These are phyloP conservation scores for Eragrostis nindensis DNA, from an alignment of 176 grass and related monocot genomes.

Conservation along the genomic window DNA sequence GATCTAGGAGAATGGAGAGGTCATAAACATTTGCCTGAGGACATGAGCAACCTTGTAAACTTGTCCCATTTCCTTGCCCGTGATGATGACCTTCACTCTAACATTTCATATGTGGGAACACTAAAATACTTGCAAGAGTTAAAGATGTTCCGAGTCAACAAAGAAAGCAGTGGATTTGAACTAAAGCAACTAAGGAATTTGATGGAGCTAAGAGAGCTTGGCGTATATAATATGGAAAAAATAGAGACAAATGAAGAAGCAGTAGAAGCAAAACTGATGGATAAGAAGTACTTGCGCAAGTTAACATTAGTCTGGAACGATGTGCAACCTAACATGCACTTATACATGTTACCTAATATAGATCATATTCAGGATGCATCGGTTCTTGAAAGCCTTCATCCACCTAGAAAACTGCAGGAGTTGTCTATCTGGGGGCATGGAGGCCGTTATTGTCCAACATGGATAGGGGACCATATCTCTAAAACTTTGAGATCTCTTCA, in stretches of 20 bases:
- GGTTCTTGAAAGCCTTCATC: too few relatives aligned
- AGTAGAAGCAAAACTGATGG: not conserved
- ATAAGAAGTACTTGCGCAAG: not conserved
- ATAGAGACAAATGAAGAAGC: not conserved
- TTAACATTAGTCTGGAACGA: not conserved
- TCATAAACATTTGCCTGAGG: not conserved
- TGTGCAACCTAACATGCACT: too few relatives aligned
- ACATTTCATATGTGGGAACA: not conserved
- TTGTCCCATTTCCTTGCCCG: not conserved
- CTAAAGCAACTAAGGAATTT: not conserved
- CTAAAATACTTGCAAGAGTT: not conserved
- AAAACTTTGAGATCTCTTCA: too few relatives aligned
- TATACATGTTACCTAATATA: too few relatives aligned
- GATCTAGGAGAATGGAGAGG: not conserved
- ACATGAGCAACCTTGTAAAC: not conserved
- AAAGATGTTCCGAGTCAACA: not conserved
- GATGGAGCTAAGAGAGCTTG: not conserved
- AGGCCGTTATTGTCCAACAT: too few relatives aligned
- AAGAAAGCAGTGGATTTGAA: not conserved
- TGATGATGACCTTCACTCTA: not conserved
- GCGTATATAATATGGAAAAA: slow-evolving; percentile 20
- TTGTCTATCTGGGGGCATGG: too few relatives aligned
- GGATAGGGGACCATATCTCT: too few relatives aligned
- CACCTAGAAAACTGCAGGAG: too few relatives aligned
- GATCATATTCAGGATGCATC: too few relatives aligned